These are phyloP conservation scores for Calocybe indica DNA, from an alignment of 768 basidiomycete species.

Conservation along the genomic window DNA sequence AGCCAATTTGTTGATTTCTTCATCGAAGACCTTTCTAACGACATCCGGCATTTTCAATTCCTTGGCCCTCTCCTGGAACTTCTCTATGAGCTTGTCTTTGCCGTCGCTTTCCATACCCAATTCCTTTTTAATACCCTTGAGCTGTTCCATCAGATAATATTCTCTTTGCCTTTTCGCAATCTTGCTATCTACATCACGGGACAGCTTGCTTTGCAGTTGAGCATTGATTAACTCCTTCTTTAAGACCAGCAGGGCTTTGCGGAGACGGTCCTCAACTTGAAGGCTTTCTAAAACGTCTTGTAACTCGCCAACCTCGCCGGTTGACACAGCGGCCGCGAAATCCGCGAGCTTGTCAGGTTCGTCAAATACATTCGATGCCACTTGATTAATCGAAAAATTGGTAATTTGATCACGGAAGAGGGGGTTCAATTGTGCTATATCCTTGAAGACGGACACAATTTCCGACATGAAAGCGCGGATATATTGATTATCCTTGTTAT, in stretches of 20 bases:
- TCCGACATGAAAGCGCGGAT: constrained; percentile 95
- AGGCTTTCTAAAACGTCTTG: constrained; percentile 91
- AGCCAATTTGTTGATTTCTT: constrained; percentile 87
- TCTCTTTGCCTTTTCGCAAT: constrained; percentile 93
- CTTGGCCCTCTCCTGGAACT: constrained; percentile 83
- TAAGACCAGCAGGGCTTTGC: constrained; percentile 85
- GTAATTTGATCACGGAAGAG: constrained; percentile 98
- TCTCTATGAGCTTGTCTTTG: constrained; percentile 90
- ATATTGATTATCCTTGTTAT: constrained; percentile 91
- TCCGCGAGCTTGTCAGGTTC: constrained; percentile 97
- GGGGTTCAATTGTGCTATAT: constrained; percentile 94
- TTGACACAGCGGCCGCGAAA: constrained; percentile 93
- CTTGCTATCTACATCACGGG: constrained; percentile 89
- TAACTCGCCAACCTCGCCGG: constrained; percentile 86
- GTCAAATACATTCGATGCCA: constrained; percentile 91
- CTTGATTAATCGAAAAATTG: constrained; percentile 90
- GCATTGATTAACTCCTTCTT: constrained; percentile 99
- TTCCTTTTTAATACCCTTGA: constrained; percentile 95
- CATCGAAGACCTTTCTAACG: constrained; percentile 93
- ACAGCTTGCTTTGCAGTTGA: constrained; percentile 88
- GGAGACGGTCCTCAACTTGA: constrained; percentile 80
- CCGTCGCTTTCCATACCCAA: constrained; percentile 93
- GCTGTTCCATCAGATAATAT: constrained; percentile 95
- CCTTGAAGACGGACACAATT: constrained; percentile 96
- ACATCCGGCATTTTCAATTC: constrained; percentile 82